Evolutionary conservation across 129 eudicot genomes (phyloP).

Genomic region (Flaveria ramosissima): DNA sequence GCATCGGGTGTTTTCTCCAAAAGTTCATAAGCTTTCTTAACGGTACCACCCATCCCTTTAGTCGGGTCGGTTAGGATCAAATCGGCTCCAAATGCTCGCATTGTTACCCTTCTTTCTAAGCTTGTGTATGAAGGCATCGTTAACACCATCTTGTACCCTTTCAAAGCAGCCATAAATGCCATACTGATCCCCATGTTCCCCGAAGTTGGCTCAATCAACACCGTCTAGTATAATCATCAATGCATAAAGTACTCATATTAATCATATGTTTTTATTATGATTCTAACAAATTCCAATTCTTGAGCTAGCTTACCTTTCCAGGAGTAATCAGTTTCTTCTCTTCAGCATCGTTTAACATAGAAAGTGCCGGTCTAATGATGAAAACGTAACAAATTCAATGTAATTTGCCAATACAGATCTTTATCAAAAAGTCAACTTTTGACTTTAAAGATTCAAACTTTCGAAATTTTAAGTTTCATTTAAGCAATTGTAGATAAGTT

Average conservation of each 20-base stretch:
- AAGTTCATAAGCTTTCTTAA: slow-evolving; percentile 93
- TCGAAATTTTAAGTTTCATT: background rate
- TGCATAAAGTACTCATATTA: background rate
- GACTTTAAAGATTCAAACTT: background rate
- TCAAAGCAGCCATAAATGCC: slow-evolving; percentile 99
- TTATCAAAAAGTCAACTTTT: background rate
- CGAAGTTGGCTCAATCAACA: slow-evolving; percentile 92
- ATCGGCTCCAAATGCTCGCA: slow-evolving; percentile 96
- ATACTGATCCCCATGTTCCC: slow-evolving; percentile 99
- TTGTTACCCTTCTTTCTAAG: slow-evolving; percentile 91
- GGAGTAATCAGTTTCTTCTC: slow-evolving; percentile 77
- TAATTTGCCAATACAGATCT: too few species aligned
- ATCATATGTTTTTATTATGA: background rate
- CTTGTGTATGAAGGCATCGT: slow-evolving; percentile 99
- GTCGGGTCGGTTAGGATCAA: slow-evolving; percentile 83
- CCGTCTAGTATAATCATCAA: slow-evolving; percentile 51
- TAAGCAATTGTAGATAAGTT: background rate
- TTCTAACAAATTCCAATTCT: background rate
- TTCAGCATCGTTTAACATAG: slow-evolving; percentile 86
- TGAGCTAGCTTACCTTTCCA: slow-evolving; percentile 56
- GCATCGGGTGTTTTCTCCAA: slow-evolving; percentile 79
- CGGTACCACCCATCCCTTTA: slow-evolving; percentile 98
- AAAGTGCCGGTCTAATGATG: slow-evolving; percentile 63
- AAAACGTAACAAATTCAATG: slow-evolving; percentile 8
- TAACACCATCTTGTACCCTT: slow-evolving; percentile 96